Percentiles rank a stretch among this genome's conserved stretches.
These are phyloP conservation scores for Deuterostichococcus epilithicus DNA, from an alignment of 139 green algal species.

Conservation along the genomic window DNA sequence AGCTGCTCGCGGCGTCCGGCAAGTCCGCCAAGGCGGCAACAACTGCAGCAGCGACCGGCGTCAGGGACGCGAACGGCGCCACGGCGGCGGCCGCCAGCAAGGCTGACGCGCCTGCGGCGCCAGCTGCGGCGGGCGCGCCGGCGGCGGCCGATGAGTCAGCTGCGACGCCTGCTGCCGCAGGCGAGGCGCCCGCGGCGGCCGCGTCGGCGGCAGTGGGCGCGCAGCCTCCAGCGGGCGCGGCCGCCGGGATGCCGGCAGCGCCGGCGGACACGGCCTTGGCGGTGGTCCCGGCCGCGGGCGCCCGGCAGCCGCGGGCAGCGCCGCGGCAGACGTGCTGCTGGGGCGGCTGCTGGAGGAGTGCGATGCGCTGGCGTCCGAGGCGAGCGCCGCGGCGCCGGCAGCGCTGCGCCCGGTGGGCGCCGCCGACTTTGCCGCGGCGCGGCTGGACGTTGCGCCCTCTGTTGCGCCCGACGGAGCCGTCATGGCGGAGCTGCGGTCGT, in stretches of 20 bases:
- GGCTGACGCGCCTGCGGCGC: neutral
- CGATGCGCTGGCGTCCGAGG: constrained; percentile 1
- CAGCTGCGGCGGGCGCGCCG: neutral
- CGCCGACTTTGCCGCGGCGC: constrained; percentile 32
- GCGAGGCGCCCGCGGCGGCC: no score
- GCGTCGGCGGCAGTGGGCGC: no score
- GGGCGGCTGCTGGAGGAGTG: constrained; percentile 8
- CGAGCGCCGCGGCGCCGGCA: neutral
- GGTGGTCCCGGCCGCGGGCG: no score
- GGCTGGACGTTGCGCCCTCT: constrained; percentile 23
- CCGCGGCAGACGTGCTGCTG: neutral
- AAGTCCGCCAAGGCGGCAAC: constrained; percentile 12
- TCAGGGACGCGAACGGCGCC: neutral
- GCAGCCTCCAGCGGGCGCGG: no score
- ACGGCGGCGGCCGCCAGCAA: neutral
- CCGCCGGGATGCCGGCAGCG: no score
- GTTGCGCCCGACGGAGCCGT: constrained; percentile 19
- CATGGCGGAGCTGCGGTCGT: constrained; percentile 34
- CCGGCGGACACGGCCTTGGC: no score
- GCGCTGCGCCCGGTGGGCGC: constrained; percentile 15
- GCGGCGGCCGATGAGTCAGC: no score
- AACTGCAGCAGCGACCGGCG: neutral
- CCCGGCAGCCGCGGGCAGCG: no score
- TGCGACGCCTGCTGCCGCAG: no score
- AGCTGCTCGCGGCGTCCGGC: constrained; percentile 28